Conservation (phyloP, 768 basidiomycete genomes). For the Termitomyces eurrhizus region DNA sequence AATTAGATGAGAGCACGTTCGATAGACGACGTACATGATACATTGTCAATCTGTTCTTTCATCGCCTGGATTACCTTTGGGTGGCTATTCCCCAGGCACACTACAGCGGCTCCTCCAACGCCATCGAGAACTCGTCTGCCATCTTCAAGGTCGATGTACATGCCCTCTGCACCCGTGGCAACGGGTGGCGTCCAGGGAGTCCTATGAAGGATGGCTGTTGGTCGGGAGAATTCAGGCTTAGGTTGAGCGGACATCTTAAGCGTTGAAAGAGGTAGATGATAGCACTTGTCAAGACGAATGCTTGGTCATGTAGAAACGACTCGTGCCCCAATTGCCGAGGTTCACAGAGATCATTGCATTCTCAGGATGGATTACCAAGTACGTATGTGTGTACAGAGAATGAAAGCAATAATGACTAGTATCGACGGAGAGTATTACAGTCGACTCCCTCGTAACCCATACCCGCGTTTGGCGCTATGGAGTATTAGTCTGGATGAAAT, state of each 20-base stretch:
- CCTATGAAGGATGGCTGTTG: conserved; percentile 52
- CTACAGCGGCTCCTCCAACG: conserved; percentile 83
- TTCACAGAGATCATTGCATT: not conserved
- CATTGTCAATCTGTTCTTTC: conserved; percentile 74
- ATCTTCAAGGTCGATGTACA: conserved; percentile 68
- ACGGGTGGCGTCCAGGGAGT: conserved; percentile 75
- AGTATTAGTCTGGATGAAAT: no score
- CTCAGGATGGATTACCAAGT: no score
- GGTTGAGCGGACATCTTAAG: not conserved
- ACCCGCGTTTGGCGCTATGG: no score
- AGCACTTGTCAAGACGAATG: not conserved
- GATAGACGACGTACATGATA: conserved; percentile 60
- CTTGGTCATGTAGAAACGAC: not conserved
- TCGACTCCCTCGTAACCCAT: no score
- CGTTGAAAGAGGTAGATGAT: not conserved
- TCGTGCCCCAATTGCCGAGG: not conserved
- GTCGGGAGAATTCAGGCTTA: conserved; percentile 6
- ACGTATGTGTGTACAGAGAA: no score
- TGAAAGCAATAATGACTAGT: no score
- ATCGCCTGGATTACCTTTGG: conserved; percentile 69
- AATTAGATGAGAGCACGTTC: not conserved
- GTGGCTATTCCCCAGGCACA: conserved; percentile 72
- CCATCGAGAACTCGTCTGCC: conserved; percentile 72
- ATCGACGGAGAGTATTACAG: no score
- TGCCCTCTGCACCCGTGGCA: conserved; percentile 60